These are phyloP conservation scores for Prinsepia uniflora DNA, from an alignment of 306 rosid genomes.

Conservation along the genomic window DNA sequence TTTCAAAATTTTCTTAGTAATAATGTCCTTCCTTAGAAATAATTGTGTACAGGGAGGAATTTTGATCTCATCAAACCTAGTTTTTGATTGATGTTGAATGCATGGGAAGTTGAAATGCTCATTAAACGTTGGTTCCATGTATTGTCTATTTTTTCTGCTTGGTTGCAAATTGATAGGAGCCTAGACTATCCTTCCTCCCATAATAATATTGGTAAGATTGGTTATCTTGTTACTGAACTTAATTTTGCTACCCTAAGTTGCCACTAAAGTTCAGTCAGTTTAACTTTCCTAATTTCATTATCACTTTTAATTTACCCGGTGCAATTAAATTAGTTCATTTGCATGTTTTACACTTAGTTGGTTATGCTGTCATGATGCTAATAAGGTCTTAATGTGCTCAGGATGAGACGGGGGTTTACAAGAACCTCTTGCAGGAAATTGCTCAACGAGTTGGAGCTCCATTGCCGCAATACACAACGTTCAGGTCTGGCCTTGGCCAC, in stretches of 20 bases:
- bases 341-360: background rate
- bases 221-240: background rate
- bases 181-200: background rate
- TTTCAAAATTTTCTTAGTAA: background rate
- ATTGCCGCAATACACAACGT: constrained; percentile 87
- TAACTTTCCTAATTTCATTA: background rate
- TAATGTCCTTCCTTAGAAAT: background rate
- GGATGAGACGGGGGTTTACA: constrained; percentile 99
- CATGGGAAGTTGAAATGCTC: background rate
- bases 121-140: background rate
- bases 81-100: background rate
- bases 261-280: background rate
- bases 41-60: background rate
- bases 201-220: background rate
- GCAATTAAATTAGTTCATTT: background rate
- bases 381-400: constrained; percentile 26
- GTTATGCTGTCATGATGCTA: constrained; percentile 23
- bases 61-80: constrained; percentile 1
- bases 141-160: background rate
- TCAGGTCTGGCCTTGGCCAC: constrained; percentile 94
- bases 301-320: background rate
- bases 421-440: constrained; percentile 94
- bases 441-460: constrained; percentile 99
- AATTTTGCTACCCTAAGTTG: background rate
- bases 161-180: constrained; percentile 1